Conservation (phyloP, 805 yeast genomes). For the Debaryomyces prosopidis region DNA sequence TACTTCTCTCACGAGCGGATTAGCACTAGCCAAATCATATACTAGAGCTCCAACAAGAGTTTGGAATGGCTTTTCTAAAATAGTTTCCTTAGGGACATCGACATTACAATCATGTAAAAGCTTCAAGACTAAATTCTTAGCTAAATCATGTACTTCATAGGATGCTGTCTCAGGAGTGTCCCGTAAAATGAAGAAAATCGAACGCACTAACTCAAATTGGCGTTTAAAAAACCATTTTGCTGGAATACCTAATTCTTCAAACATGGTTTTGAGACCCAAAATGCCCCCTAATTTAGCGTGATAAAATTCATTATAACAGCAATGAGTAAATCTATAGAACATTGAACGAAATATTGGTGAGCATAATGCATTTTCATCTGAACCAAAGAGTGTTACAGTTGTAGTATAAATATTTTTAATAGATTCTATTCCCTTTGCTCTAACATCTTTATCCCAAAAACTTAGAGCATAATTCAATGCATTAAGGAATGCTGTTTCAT, state of each 20-base stretch:
- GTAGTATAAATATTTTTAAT: slow-evolving; percentile 62
- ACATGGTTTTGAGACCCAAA: slow-evolving; percentile 72
- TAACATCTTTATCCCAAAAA: slow-evolving; percentile 68
- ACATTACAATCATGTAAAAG: slow-evolving; percentile 66
- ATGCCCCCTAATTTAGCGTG: slow-evolving; percentile 88
- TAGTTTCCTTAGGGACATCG: slow-evolving; percentile 59
- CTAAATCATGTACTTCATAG: slow-evolving; percentile 67
- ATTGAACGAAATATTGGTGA: slow-evolving; percentile 76
- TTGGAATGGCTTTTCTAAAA: slow-evolving; percentile 71
- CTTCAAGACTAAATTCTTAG: slow-evolving; percentile 64
- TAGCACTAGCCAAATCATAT: slow-evolving; percentile 89
- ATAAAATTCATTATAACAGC: slow-evolving; percentile 87
- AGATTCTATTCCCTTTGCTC: slow-evolving; percentile 68
- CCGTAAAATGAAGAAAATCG: slow-evolving; percentile 84
- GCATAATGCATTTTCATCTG: slow-evolving; percentile 59
- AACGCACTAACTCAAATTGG: slow-evolving; percentile 81
- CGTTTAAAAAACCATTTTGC: slow-evolving; percentile 70
- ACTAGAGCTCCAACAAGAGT: slow-evolving; percentile 86
- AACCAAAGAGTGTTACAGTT: slow-evolving; percentile 67
- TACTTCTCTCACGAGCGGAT: slow-evolving; percentile 76
- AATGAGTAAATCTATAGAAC: slow-evolving; percentile 82
- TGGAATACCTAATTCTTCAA: slow-evolving; percentile 68
- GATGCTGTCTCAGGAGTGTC: slow-evolving; percentile 92
- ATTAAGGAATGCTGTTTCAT: slow-evolving; percentile 67
- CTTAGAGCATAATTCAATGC: slow-evolving; percentile 81